A percentile compares a stretch with the other conserved stretches of the same genome.
Evolutionary conservation across 1,284 basidiomycete genomes (phyloP).

Genomic region (Sutorius eximius): DNA sequence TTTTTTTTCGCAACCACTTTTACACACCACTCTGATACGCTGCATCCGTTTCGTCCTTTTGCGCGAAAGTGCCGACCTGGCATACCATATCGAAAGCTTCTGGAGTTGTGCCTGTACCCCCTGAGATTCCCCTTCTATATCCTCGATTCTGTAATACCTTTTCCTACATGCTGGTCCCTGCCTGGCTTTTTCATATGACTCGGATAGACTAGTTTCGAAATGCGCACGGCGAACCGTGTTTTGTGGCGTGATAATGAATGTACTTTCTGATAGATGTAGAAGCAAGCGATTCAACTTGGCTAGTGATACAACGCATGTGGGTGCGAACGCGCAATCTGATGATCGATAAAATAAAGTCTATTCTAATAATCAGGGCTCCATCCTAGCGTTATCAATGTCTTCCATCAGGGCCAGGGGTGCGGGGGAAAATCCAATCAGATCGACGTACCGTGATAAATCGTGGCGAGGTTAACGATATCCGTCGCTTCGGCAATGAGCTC

Average conservation of each 20-base stretch:
- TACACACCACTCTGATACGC: constrained; percentile 18
- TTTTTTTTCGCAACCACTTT: constrained; percentile 19
- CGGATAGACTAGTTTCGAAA: constrained; percentile 30
- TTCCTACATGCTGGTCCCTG: constrained; percentile 18
- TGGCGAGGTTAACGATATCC: constrained; percentile 72
- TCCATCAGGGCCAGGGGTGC: constrained; percentile 2
- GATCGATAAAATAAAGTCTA: neutral
- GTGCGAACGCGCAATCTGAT: neutral
- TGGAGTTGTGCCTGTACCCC: constrained; percentile 19
- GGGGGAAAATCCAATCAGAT: neutral
- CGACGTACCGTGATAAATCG: constrained; percentile 72
- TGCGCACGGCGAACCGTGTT: constrained; percentile 11
- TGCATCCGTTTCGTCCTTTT: constrained; percentile 21
- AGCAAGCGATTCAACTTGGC: neutral
- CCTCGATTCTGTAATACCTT: constrained; percentile 35
- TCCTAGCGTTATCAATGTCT: constrained; percentile 23
- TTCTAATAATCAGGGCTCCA: constrained; percentile 40
- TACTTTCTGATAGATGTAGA: constrained; percentile 17
- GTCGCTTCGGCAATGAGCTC: constrained; percentile 90
- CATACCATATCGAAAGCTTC: constrained; percentile 12
- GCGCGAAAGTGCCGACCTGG: constrained; percentile 12
- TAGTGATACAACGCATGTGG: constrained; percentile 7
- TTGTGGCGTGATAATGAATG: constrained; percentile 9
- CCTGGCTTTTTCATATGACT: constrained; percentile 16
- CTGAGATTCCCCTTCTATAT: constrained; percentile 26